A percentile compares a stretch with the other conserved stretches of the same genome.
phyloP scores from a whole-genome alignment of 2,329 filamentous ascomycete species.

The Amylocarpus encephaloides region DNA sequence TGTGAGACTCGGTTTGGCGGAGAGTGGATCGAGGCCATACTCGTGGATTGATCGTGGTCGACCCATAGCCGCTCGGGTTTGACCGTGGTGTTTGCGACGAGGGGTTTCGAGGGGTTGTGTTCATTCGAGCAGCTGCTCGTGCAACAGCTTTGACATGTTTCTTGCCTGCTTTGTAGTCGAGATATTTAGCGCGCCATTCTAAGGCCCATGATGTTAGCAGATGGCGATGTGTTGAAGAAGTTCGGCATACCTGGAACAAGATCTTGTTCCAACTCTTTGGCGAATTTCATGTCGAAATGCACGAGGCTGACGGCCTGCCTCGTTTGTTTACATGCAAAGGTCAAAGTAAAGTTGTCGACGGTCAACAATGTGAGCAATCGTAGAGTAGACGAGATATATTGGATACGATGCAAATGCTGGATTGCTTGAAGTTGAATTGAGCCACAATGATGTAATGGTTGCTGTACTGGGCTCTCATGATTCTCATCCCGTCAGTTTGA shows the following conservation, averaged over 20 bases:
- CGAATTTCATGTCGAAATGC: constrained; percentile 50
- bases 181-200: constrained; percentile 91
- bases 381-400: too few relatives aligned
- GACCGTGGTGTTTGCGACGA: constrained; percentile 9
- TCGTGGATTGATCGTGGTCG: constrained; percentile 14
- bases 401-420: too few relatives aligned
- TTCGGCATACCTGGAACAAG: constrained; percentile 64
- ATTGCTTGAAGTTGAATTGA: too few relatives aligned
- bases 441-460: too few relatives aligned
- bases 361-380: too few relatives aligned
- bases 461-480: too few relatives aligned
- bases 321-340: too few relatives aligned
- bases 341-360: too few relatives aligned
- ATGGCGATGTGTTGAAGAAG: too few relatives aligned
- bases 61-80: constrained; percentile 21
- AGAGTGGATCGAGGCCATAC: constrained; percentile 6
- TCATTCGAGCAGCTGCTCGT: constrained; percentile 61
- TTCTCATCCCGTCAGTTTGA: too few relatives aligned
- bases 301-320: too few relatives aligned
- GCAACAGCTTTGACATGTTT: constrained; percentile 83
- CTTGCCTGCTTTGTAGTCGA: constrained; percentile 93
- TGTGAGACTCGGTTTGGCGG: not conserved
- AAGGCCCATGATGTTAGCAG: constrained; percentile 8
- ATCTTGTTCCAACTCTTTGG: constrained; percentile 77
- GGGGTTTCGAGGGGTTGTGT: constrained; percentile 41